Evolutionary conservation across 257 asterid species (phyloP), one percentile per base, ranked within the genome.

Genomic region (Jasminum sambac): DNA sequence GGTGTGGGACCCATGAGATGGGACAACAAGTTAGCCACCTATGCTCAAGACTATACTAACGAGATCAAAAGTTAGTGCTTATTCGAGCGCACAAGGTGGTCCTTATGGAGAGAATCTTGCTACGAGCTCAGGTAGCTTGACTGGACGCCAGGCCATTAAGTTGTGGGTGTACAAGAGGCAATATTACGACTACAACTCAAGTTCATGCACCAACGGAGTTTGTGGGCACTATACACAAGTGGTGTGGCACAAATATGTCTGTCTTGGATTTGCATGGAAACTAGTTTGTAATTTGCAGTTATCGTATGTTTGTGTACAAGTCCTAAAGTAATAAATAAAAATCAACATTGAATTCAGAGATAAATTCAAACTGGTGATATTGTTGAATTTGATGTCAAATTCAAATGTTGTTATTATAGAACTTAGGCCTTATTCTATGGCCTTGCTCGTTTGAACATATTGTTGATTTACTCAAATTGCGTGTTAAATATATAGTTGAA

Each of bases 211-310:
- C 3, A n/a, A n/a, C n/a, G 1, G 30, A 37, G 11, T 52, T 36
- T 69, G 74, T n/a, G 67, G 67, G 4, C 74, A 69, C 43, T 69
- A 69, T 52, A 69, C 74, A 42, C 74, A 69, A 24, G 61, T 69
- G 39, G 74, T 69, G 50, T 69, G 67, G 67, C 41, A 37, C 14
- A 37, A 69, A 7, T 55, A 55, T 2, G 42, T 57, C 25, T n/a
- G 58, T 6, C 25, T 69, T 14, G 74, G 74, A 14, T 69, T 66
- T 69, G 48, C 63, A 37, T 57, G 66, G 73, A 6, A 30, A 39
- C 4, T 36, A 38, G 60, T 69, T 34, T 13, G 42, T 57, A 7
- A 19, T 69, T 69, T 69, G 73, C 36, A 43, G 16, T 19, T 69
- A 58, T 69, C n/a, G n/a, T n/a, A n/a, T n/a, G n/a, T n/a, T n/a